Base-by-base conservation (phyloP, 1,284 basidiomycete genomes). In the Ustilago hordei region DNA sequence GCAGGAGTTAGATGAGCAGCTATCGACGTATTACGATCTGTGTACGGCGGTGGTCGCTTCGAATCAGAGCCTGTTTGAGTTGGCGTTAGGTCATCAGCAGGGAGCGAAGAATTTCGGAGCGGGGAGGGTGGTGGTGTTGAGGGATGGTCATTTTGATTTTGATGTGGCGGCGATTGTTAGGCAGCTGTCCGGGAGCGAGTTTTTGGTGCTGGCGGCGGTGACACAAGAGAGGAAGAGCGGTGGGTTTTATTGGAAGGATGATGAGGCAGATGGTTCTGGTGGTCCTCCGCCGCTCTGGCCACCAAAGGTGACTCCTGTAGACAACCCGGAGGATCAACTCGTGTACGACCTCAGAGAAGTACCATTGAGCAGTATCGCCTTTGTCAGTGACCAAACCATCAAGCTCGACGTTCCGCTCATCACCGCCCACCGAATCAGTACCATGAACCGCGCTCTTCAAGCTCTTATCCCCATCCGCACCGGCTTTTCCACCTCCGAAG, bases 121-220 rank as follows among this genome's bases (percentile, higher is more conserved):
- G 0, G 96, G 95, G 0, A 89, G 97, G 55, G 90, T 98, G 15
- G 90, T 99, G 1, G 86, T 99, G 19, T 87, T 99, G 38, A 90
- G 92, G 52, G 93, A 98, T 84, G 90, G 39, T 28, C 76, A 78
- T 19, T 97, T 94, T 86, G 89, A 89, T 57, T 90, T 89, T 71
- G 92, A 91, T 65, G 87, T 91, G 5, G 97, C 91, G 0, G 89
- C 97, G 17, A 85, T 98, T 2, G 88, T 98, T 36, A 93, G 92
- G 82, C 89, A 89, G 48, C 91, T 92, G n/a, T 65, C 75, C 11
- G 47, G 55, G 31, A 52, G 91, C 89, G 78, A 89, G 88, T 93
- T 93, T 87, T 90, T 91, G 78, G 90, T 95, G 15, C 87, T 99
- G 7, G 93, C 91, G 1, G 89, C 94, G 31, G 93, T 87, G 0